These are phyloP conservation scores for Sclerotinia glacialis DNA, from an alignment of 2,329 filamentous ascomycete genomes.

Conservation along the genomic window DNA sequence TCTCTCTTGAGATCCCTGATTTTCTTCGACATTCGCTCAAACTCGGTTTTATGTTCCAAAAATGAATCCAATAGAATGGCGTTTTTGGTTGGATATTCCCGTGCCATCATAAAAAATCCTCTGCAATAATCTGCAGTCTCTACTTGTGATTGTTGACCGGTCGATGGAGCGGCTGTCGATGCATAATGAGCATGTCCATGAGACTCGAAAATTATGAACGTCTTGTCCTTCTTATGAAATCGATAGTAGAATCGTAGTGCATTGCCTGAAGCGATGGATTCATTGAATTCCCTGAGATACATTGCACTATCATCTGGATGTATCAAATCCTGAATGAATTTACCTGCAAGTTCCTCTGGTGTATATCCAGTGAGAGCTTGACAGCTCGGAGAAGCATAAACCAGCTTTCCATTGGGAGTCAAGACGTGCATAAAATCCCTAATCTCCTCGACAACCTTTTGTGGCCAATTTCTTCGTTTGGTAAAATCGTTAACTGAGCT, in stretches of 20 bases:
- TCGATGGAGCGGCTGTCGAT: conserved; percentile 53
- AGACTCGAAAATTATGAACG: conserved; percentile 82
- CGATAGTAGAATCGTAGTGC: conserved; percentile 82
- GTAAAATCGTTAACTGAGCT: conserved; percentile 65
- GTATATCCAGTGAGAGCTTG: conserved; percentile 73
- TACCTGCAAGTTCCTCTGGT: conserved; percentile 66
- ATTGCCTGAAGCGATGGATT: conserved; percentile 79
- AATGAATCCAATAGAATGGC: conserved; percentile 85
- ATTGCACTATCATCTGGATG: conserved; percentile 82
- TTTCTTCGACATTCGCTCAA: conserved; percentile 78
- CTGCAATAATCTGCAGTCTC: conserved; percentile 72
- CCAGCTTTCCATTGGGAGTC: conserved; percentile 76
- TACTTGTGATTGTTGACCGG: conserved; percentile 44
- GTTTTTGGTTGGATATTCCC: conserved; percentile 87
- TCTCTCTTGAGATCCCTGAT: conserved; percentile 83
- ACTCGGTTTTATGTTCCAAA: conserved; percentile 94
- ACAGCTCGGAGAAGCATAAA: conserved; percentile 81
- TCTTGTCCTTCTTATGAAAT: conserved; percentile 70
- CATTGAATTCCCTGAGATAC: conserved; percentile 84
- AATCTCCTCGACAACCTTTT: conserved; percentile 84
- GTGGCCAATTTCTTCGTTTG: conserved; percentile 75
- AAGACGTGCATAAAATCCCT: conserved; percentile 87
- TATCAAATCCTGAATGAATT: conserved; percentile 76
- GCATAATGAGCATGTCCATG: conserved; percentile 88
- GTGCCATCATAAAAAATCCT: conserved; percentile 90